Evolutionary conservation across 2,329 filamentous ascomycete species (phyloP), one percentile per base, ranked within the genome.

Genomic region (Cyphellophora attinorum): DNA sequence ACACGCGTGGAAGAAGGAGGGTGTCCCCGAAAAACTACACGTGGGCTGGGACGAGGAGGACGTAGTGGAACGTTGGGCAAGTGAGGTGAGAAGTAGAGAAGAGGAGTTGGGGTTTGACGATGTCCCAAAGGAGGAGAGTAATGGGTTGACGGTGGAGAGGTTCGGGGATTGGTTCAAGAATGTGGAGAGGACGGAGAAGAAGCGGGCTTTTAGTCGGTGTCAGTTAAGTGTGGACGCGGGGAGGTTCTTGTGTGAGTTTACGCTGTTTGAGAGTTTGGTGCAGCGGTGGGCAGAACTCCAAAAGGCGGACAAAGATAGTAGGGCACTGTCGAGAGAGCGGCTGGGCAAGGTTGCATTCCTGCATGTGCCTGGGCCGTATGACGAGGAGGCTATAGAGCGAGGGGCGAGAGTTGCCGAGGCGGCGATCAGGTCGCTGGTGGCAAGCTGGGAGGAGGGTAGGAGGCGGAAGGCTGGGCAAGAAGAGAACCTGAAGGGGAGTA

Each of bases 161-260:
- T n/a, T n/a, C n/a, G n/a, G n/a, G n/a, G n/a, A n/a, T n/a, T n/a
- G n/a, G n/a, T n/a, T n/a, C n/a, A n/a, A n/a, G n/a, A n/a, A n/a
- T n/a, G n/a, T n/a, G n/a, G n/a, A n/a, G n/a, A n/a, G n/a, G n/a
- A n/a, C n/a, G n/a, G n/a, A n/a, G n/a, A n/a, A n/a, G n/a, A n/a
- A n/a, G n/a, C n/a, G n/a, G n/a, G n/a, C n/a, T n/a, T n/a, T n/a
- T 14, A 31, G 29, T 17, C 6, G 17, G 12, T 16, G 16, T 11
- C 29, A 18, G 14, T 16, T 29, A 11, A 29, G 27, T 0, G 69
- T 76, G 28, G 78, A 88, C 45, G 75, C 82, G 0, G 82, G 82
- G 3, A 70, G 70, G 13, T 88, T 80, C 54, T 64, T 86, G 11
- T 88, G 82, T 57, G 82, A 88, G 52, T 88, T 83, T 51, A 85